Conservation (phyloP, 768 basidiomycete genomes). For the Psilocybe azurescens region DNA sequence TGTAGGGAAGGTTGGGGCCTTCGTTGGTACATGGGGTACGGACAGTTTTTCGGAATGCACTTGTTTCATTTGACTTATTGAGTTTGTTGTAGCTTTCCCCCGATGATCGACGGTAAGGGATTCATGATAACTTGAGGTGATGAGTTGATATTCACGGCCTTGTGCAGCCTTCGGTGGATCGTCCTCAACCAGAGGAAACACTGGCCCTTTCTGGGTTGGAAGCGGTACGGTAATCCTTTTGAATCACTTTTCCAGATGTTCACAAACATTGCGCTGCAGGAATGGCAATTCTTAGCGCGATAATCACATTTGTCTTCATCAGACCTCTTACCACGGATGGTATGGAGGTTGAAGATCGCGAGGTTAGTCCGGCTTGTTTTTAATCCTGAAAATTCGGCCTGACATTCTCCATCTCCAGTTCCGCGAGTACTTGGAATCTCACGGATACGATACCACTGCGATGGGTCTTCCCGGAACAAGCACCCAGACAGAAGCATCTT, state of each 20-base stretch:
- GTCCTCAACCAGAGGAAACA: constrained; percentile 60
- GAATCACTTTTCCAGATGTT: background rate
- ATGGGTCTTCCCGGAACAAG: constrained; percentile 60
- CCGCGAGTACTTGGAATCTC: constrained; percentile 77
- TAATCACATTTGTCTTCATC: constrained; percentile 75
- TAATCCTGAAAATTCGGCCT: constrained; percentile 3
- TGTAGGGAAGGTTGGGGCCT: constrained; percentile 84
- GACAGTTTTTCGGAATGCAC: constrained; percentile 5
- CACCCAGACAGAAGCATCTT: constrained; percentile 25
- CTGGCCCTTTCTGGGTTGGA: constrained; percentile 90
- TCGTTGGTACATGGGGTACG: constrained; percentile 82
- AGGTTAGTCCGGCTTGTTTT: constrained; percentile 42
- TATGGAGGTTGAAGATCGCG: constrained; percentile 77
- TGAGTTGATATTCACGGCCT: background rate
- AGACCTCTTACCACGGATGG: constrained; percentile 76
- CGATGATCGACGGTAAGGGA: constrained; percentile 61
- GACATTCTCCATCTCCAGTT: constrained; percentile 49
- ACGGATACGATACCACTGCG: constrained; percentile 79
- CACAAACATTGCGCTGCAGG: constrained; percentile 34
- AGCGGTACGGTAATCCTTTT: constrained; percentile 50
- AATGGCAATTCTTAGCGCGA: constrained; percentile 79
- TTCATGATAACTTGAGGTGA: background rate
- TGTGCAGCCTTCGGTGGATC: constrained; percentile 67
- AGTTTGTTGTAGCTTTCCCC: constrained; percentile 54
- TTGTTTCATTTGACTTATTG: constrained; percentile 4